phyloP scores from a whole-genome alignment of 176 grass and related monocot genomes.

The Triticum monococcum region DNA sequence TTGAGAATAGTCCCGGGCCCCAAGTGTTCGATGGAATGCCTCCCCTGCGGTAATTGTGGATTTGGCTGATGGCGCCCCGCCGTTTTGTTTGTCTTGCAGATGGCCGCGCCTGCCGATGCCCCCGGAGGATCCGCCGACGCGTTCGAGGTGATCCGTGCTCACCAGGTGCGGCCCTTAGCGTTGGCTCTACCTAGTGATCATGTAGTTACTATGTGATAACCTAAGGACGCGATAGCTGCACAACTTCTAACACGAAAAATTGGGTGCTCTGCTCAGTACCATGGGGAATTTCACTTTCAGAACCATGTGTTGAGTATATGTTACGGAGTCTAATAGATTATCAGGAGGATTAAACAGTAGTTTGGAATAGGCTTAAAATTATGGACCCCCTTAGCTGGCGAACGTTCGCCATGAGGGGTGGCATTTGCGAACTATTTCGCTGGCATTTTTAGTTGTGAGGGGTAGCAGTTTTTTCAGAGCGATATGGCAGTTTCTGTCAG shows the following conservation, averaged over 20 bases:
- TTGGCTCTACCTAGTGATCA: not conserved
- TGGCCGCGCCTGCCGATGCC: slow-evolving; percentile 54
- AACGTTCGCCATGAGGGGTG: too few species aligned
- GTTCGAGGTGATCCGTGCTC: slow-evolving; percentile 79
- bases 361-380: not conserved
- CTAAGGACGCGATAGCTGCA: not conserved
- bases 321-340: not conserved
- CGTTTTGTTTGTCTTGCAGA: slow-evolving; percentile 39
- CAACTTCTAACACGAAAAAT: not conserved
- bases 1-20: too few species aligned
- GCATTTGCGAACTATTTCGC: too few species aligned
- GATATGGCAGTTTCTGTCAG: too few species aligned
- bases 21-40: slow-evolving; percentile 20
- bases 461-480: too few species aligned
- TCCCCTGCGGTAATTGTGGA: not conserved
- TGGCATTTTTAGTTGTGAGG: too few species aligned
- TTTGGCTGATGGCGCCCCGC: not conserved
- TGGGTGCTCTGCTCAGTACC: not conserved
- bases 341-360: not conserved
- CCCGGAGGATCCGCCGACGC: slow-evolving; percentile 36
- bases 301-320: not conserved
- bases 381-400: not conserved
- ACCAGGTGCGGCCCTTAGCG: slow-evolving; percentile 51
- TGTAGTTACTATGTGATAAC: not conserved
- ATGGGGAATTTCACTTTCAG: not conserved